Evolutionary conservation across 2,329 filamentous ascomycete genomes (phyloP).

Genomic region (Trichoderma aggressivum): DNA sequence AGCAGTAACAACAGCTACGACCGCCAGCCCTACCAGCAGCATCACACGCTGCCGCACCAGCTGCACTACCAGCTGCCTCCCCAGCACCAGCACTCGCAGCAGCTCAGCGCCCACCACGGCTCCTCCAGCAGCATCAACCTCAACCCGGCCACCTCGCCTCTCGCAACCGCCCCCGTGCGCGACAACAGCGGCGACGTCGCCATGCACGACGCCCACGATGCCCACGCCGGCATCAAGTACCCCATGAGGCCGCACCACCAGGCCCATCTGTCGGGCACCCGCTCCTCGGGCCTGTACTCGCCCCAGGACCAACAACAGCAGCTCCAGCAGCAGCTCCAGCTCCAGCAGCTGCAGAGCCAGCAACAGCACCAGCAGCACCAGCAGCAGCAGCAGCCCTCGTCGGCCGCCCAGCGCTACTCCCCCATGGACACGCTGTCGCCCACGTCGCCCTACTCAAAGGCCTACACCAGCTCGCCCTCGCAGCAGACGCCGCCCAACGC

Average conservation of each 20-base stretch:
- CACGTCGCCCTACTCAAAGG: constrained; percentile 69
- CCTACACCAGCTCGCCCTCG: constrained; percentile 50
- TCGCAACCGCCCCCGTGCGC: constrained; percentile 45
- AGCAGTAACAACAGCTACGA: constrained; percentile 5
- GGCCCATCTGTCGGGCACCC: constrained; percentile 59
- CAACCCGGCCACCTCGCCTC: constrained; percentile 57
- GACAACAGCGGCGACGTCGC: constrained; percentile 72
- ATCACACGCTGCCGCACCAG: constrained; percentile 5
- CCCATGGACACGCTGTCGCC: constrained; percentile 90
- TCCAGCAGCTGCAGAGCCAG: neutral
- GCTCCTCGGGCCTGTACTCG: constrained; percentile 64
- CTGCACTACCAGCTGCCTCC: constrained; percentile 15
- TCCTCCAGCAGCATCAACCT: constrained; percentile 38
- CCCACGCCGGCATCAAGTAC: constrained; percentile 84
- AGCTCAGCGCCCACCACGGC: constrained; percentile 48
- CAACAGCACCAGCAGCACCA: neutral
- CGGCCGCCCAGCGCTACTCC: constrained; percentile 87
- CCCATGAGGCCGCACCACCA: constrained; percentile 75
- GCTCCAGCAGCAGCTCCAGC: neutral
- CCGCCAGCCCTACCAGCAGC: neutral
- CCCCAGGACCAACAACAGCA: constrained; percentile 43
- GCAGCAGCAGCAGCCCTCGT: constrained; percentile 58
- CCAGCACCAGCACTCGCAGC: neutral
- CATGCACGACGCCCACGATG: constrained; percentile 84
- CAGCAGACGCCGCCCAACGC: constrained; percentile 78